A percentile compares a stretch with the other conserved stretches of the same genome.
phyloP scores from a whole-genome alignment of 371 early-diverging fungal genomes.

The Synchytrium microbalum region DNA sequence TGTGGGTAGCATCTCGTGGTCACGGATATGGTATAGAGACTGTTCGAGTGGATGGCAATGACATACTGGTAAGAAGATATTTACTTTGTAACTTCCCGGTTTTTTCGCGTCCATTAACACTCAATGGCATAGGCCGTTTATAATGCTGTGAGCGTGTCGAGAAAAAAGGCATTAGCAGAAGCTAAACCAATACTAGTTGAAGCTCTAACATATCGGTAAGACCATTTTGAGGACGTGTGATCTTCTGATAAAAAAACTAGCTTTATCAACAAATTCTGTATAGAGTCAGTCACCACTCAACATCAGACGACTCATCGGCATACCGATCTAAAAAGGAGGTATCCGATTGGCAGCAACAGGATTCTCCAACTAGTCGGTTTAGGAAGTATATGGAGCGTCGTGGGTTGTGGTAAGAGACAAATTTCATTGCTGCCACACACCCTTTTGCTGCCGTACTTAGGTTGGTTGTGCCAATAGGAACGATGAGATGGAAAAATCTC shows the following conservation, averaged over 20 bases:
- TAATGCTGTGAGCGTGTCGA: conserved; percentile 78
- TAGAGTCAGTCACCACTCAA: conserved; percentile 89
- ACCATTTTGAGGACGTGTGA: neutral
- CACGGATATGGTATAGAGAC: conserved; percentile 96
- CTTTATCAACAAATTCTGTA: neutral
- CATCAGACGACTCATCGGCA: conserved; percentile 95
- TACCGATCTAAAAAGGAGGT: conserved; percentile 88
- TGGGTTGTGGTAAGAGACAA: conserved; percentile 62
- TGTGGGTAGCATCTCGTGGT: conserved; percentile 58
- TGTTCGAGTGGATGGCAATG: conserved; percentile 96
- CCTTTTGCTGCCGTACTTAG: too few species aligned
- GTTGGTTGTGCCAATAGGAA: conserved; percentile 8
- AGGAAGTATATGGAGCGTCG: conserved; percentile 79
- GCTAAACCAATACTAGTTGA: conserved; percentile 89
- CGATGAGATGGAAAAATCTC: conserved; percentile 55
- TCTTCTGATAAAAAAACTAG: neutral
- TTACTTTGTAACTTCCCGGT: conserved; percentile 4
- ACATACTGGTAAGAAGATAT: conserved; percentile 55
- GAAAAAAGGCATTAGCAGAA: conserved; percentile 68
- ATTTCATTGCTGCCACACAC: too few species aligned
- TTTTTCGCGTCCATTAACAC: neutral
- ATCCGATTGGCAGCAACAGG: conserved; percentile 78
- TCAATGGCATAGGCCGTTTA: conserved; percentile 67
- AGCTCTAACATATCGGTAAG: conserved; percentile 87
- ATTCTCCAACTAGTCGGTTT: conserved; percentile 85